Percentiles rank a stretch among this genome's conserved stretches.
Evolutionary conservation across 1,284 basidiomycete species (phyloP).

Genomic region (Cryptococcus sp.): DNA sequence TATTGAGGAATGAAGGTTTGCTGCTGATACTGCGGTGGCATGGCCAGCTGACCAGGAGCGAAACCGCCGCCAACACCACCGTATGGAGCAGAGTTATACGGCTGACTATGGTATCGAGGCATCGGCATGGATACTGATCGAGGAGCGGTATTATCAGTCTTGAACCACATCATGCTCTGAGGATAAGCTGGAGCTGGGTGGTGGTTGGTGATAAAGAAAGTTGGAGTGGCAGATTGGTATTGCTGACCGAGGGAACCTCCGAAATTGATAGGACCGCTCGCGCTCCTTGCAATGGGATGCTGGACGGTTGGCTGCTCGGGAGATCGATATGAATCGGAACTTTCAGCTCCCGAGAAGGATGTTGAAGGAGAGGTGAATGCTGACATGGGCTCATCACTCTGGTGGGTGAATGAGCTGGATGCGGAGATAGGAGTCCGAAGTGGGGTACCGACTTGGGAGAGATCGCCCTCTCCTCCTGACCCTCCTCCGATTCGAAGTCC

Average conservation of each 20-base stretch:
- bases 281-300: conserved; percentile 3
- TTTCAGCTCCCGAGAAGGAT: neutral
- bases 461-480: neutral
- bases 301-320: neutral
- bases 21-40: conserved; percentile 15
- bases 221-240: too few species aligned
- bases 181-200: neutral
- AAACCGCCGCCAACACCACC: conserved; percentile 26
- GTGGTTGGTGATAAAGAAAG: neutral
- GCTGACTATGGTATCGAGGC: conserved; percentile 1
- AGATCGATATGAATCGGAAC: neutral
- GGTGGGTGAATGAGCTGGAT: neutral
- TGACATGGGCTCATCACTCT: conserved; percentile 7
- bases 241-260: too few species aligned
- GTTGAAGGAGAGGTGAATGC: neutral
- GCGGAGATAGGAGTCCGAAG: neutral
- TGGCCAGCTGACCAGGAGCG: conserved; percentile 22
- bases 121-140: conserved; percentile 7
- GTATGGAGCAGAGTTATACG: conserved; percentile 2
- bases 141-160: neutral
- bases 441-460: neutral
- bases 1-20: conserved; percentile 10
- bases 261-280: neutral
- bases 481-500: neutral
- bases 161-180: conserved; percentile 11